Evolutionary conservation across 345 rosid species (phyloP).

Genomic region (Pugionium cornutum): DNA sequence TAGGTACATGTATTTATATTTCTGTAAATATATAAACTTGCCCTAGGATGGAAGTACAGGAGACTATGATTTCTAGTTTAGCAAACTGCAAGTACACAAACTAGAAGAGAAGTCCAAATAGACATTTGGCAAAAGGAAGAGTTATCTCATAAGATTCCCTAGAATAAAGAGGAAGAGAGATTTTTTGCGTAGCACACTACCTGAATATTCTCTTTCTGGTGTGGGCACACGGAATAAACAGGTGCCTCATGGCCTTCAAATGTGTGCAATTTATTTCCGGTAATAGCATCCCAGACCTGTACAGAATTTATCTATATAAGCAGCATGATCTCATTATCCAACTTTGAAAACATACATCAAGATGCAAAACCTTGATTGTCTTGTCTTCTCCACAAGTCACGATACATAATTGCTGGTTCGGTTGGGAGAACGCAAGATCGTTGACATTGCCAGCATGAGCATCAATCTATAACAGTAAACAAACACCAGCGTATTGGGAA

Average conservation of each 20-base stretch:
- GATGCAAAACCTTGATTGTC: slow-evolving; percentile 54
- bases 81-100: not conserved
- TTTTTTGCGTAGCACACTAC: slow-evolving; percentile 32
- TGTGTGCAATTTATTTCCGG: slow-evolving; percentile 51
- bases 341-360: not conserved
- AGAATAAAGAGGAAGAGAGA: slow-evolving; percentile 13
- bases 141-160: slow-evolving; percentile 1
- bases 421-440: slow-evolving; percentile 71
- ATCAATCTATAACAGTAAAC: slow-evolving; percentile 48
- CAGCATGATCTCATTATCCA: slow-evolving; percentile 14
- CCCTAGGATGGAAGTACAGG: not conserved
- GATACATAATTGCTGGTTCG: slow-evolving; percentile 58
- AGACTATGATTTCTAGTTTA: slow-evolving; percentile 11
- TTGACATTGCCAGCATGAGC: slow-evolving; percentile 70
- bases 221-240: slow-evolving; percentile 70
- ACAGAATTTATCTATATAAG: slow-evolving; percentile 10
- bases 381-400: slow-evolving; percentile 79
- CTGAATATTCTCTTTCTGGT: slow-evolving; percentile 68
- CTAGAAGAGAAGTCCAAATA: not conserved
- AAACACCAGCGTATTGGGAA: slow-evolving; percentile 9
- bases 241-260: slow-evolving; percentile 81
- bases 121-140: slow-evolving; percentile 1
- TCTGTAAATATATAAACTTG: slow-evolving; percentile 3
- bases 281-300: slow-evolving; percentile 72
- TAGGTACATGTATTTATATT: not conserved